These are phyloP conservation scores for Grigorovia transvaalensis DNA, from an alignment of 805 yeast species.

Conservation along the genomic window DNA sequence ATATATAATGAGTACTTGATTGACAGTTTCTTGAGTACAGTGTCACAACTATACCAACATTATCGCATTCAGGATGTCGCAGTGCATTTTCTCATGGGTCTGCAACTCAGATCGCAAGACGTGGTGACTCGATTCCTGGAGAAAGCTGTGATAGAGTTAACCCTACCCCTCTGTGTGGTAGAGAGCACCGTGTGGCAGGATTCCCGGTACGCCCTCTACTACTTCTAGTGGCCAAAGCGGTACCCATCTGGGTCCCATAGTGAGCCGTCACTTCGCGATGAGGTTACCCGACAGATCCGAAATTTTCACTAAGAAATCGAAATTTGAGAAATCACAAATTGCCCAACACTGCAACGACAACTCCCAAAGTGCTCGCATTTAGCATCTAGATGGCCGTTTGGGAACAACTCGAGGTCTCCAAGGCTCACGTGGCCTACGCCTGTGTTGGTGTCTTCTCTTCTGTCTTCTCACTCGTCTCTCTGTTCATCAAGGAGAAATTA, in stretches of 20 bases:
- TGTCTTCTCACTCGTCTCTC: slow-evolving; percentile 68
- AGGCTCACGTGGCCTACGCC: slow-evolving; percentile 81
- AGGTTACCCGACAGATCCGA: background rate
- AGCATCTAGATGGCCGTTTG: slow-evolving; percentile 21
- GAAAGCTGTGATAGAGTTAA: slow-evolving; percentile 14
- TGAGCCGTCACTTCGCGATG: background rate
- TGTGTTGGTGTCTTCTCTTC: slow-evolving; percentile 76
- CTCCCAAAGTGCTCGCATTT: background rate
- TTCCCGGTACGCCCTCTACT: slow-evolving; percentile 19
- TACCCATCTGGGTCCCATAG: background rate
- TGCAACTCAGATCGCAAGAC: slow-evolving; percentile 27
- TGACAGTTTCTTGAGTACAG: slow-evolving; percentile 21
- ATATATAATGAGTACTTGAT: slow-evolving; percentile 28
- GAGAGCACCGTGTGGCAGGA: slow-evolving; percentile 9
- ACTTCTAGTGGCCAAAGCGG: background rate
- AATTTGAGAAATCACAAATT: background rate
- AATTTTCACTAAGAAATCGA: background rate
- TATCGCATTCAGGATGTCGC: slow-evolving; percentile 2
- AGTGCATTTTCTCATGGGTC: slow-evolving; percentile 18
- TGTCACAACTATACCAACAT: slow-evolving; percentile 9
- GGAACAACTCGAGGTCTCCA: slow-evolving; percentile 32
- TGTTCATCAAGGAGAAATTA: slow-evolving; percentile 70
- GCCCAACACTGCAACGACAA: background rate
- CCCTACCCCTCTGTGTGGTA: slow-evolving; percentile 14
- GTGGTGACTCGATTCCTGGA: slow-evolving; percentile 21